Percentiles rank a stretch among this genome's conserved stretches.
Evolutionary conservation across 306 rosid genomes (phyloP).

Genomic region (Vigna radiata): DNA sequence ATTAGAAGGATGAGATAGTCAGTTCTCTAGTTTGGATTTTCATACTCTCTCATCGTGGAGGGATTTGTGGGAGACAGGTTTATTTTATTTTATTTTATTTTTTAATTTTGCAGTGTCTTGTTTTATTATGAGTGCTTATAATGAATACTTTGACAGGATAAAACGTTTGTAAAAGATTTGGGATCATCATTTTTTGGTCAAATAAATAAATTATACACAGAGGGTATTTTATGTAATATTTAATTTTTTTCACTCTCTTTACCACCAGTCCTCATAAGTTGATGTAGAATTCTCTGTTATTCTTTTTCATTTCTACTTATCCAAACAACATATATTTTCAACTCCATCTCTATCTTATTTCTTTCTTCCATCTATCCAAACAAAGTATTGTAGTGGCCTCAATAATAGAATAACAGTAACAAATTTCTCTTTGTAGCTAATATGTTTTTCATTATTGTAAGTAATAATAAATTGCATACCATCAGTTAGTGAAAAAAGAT

Average conservation of each 20-base stretch:
- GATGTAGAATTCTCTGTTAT: not conserved
- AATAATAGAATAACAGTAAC: slow-evolving; percentile 26
- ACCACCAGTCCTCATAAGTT: not conserved
- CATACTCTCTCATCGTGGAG: not conserved
- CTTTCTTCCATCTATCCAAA: not conserved
- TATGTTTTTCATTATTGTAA: slow-evolving; percentile 16
- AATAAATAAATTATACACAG: not conserved
- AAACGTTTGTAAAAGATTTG: not conserved
- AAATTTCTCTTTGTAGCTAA: not conserved
- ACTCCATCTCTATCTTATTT: not conserved
- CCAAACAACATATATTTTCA: not conserved
- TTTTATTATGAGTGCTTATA: not conserved
- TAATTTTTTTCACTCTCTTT: not conserved
- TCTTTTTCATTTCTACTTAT: not conserved
- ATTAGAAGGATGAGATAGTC: not conserved
- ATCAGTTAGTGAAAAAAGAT: not conserved
- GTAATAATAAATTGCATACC: slow-evolving; percentile 15
- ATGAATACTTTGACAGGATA: not conserved
- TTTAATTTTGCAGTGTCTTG: not conserved
- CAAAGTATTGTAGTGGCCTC: slow-evolving; percentile 12
- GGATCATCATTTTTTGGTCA: not conserved
- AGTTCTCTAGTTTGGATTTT: not conserved
- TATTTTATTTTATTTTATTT: not conserved
- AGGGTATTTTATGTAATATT: not conserved
- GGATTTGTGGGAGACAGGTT: not conserved